Evolutionary conservation across 441 rosid genomes (phyloP).

Genomic region (Aquilaria agallochum): DNA sequence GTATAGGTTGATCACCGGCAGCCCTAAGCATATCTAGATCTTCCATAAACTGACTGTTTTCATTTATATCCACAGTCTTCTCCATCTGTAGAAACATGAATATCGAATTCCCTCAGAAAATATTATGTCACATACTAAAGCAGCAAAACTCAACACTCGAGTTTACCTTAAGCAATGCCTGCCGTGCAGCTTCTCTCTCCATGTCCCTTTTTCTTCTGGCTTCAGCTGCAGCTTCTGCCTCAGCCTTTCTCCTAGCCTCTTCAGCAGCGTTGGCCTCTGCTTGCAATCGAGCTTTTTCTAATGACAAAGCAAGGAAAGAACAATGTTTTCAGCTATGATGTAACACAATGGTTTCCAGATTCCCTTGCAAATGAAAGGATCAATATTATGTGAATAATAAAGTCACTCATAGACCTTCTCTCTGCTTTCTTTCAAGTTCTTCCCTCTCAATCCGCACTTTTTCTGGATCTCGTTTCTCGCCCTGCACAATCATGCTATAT

Average conservation of each 20-base stretch:
- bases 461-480: slow-evolving; percentile 74
- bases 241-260: slow-evolving; percentile 71
- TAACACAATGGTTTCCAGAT: neutral
- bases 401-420: slow-evolving; percentile 53
- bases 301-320: slow-evolving; percentile 8
- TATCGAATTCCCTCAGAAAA: too few relatives aligned
- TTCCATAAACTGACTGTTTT: slow-evolving; percentile 70
- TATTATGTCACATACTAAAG: neutral
- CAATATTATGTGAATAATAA: neutral
- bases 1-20: slow-evolving; percentile 35
- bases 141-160: neutral
- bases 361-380: neutral
- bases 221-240: slow-evolving; percentile 76
- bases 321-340: neutral
- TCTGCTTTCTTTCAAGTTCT: slow-evolving; percentile 70
- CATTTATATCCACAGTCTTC: slow-evolving; percentile 84
- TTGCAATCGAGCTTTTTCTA: slow-evolving; percentile 78
- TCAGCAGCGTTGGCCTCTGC: slow-evolving; percentile 91
- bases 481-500: slow-evolving; percentile 31
- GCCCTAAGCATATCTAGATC: slow-evolving; percentile 78
- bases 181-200: slow-evolving; percentile 93
- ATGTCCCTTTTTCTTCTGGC: slow-evolving; percentile 72
- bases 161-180: slow-evolving; percentile 68
- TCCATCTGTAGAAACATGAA: slow-evolving; percentile 62
- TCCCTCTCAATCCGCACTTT: slow-evolving; percentile 69